Base-by-base conservation (phyloP, 345 rosid species). In the Pistacia integerrima region DNA sequence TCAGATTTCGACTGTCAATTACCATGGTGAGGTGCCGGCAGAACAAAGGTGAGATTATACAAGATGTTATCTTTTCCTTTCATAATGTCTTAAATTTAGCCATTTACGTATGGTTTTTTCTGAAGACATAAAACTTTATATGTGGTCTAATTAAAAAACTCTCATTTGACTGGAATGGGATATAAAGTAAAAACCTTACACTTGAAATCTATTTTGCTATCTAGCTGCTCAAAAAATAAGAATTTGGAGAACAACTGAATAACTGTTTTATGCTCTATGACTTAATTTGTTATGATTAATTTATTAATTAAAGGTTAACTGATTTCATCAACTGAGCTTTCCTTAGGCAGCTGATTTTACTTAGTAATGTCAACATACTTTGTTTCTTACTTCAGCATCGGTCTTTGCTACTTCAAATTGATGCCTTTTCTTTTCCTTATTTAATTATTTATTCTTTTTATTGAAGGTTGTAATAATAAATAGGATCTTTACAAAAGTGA, bases 1-100 rank as follows among this genome's bases (percentile, higher is more conserved):
- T 81, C 96, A 92, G 82, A 73, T 92, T 48, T 86, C 91, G 35
- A 90, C 97, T 67, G 98, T 95, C 72, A 95, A 95, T 81, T 95
- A 95, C 84, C 98, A 93, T 22, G 98, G 98, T 11, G 97, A 95
- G 85, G 97, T 93, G 76, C 99, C 98, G 33, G 98, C 99, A 28
- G 94, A 89, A 76, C 90, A 93, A 77, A 95, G 98, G 98, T 93
- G 70, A 76, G 87, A 69, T 64, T 3, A 78, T 55, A 51, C 38
- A 18, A 63, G 22, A 2, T 70, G 4, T 13, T 38, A 30, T 36
- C 22, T 48, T 17, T 60, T 16, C 16, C 73, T 59, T 46, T 68
- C 51, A 18, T 59, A 8, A 9, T 11, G 11, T 11, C 20, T 70
- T 11, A 36, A n/a, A 3, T 12, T 22, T 68, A 48, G 57, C 33